phyloP scores from a whole-genome alignment of 345 rosid species.

The Mercurialis annua region DNA sequence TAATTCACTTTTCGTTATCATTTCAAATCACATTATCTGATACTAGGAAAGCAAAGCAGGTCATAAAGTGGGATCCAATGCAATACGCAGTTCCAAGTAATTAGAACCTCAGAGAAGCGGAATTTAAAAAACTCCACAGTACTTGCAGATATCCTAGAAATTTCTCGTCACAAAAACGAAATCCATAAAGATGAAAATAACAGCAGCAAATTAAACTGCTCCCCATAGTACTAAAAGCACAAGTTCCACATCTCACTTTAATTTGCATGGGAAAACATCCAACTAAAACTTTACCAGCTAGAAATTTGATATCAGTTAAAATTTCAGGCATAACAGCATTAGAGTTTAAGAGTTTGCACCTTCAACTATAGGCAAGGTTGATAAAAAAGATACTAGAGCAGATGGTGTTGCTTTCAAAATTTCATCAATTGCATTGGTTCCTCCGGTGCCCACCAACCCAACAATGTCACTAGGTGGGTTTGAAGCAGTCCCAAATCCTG shows the following conservation, averaged over 20 bases:
- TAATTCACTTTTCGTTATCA: neutral
- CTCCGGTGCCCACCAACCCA: slow-evolving; percentile 37
- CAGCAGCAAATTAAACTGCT: neutral
- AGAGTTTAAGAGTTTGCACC: slow-evolving; percentile 45
- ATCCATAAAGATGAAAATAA: neutral
- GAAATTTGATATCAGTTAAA: neutral
- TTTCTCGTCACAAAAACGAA: neutral
- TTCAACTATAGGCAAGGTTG: slow-evolving; percentile 68
- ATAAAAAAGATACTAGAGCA: slow-evolving; percentile 63
- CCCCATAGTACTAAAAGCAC: no score
- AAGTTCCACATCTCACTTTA: neutral
- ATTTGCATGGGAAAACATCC: neutral
- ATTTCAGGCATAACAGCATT: neutral
- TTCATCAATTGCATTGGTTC: slow-evolving; percentile 51
- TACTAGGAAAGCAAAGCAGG: neutral
- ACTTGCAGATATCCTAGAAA: neutral
- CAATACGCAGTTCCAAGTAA: neutral
- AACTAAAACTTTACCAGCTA: neutral
- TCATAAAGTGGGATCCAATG: neutral
- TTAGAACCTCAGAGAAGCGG: neutral
- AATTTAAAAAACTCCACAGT: slow-evolving; percentile 1
- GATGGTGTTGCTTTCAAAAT: slow-evolving; percentile 79
- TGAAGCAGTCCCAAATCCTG: slow-evolving; percentile 24
- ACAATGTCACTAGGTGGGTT: slow-evolving; percentile 39
- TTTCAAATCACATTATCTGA: neutral